A percentile compares a stretch with the other conserved stretches of the same genome.
phyloP scores from a whole-genome alignment of 2,329 filamentous ascomycete genomes.

The Aureobasidium sp. region DNA sequence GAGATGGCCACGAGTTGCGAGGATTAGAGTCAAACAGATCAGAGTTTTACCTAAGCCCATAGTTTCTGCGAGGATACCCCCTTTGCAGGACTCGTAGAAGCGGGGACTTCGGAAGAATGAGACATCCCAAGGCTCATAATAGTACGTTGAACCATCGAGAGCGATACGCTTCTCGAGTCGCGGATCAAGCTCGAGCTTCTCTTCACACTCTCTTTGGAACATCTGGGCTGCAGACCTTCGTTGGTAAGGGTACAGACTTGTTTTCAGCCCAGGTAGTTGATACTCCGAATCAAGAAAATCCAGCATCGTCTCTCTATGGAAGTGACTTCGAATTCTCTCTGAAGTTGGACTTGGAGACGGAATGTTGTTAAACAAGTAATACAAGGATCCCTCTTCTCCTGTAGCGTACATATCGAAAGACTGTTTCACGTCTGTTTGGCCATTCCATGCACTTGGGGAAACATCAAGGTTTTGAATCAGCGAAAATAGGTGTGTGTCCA shows the following conservation, averaged over 20 bases:
- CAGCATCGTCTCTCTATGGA: slow-evolving; percentile 49
- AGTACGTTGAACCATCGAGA: slow-evolving; percentile 58
- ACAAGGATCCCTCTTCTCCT: slow-evolving; percentile 48
- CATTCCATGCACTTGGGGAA: slow-evolving; percentile 51
- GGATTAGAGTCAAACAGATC: slow-evolving; percentile 65
- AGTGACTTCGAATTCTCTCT: slow-evolving; percentile 42
- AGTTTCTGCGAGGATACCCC: slow-evolving; percentile 73
- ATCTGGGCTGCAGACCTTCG: slow-evolving; percentile 72
- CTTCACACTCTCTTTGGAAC: slow-evolving; percentile 69
- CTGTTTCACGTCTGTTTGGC: slow-evolving; percentile 26
- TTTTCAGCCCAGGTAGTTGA: slow-evolving; percentile 53
- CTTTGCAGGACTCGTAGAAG: slow-evolving; percentile 65
- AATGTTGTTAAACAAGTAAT: slow-evolving; percentile 66
- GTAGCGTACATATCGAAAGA: slow-evolving; percentile 36
- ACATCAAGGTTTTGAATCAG: slow-evolving; percentile 53
- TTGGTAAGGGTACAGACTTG: slow-evolving; percentile 70
- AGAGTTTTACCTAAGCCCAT: slow-evolving; percentile 82
- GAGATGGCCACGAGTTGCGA: slow-evolving; percentile 66
- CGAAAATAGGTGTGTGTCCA: slow-evolving; percentile 40
- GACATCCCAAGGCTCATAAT: slow-evolving; percentile 60
- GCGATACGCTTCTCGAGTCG: slow-evolving; percentile 56
- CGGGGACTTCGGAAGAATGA: slow-evolving; percentile 58
- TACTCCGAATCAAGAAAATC: slow-evolving; percentile 44
- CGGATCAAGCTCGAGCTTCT: slow-evolving; percentile 63
- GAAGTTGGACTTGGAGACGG: slow-evolving; percentile 59